These are phyloP conservation scores for Sordariomycetes sp. DNA, from an alignment of 2,329 filamentous ascomycete genomes.

Conservation along the genomic window DNA sequence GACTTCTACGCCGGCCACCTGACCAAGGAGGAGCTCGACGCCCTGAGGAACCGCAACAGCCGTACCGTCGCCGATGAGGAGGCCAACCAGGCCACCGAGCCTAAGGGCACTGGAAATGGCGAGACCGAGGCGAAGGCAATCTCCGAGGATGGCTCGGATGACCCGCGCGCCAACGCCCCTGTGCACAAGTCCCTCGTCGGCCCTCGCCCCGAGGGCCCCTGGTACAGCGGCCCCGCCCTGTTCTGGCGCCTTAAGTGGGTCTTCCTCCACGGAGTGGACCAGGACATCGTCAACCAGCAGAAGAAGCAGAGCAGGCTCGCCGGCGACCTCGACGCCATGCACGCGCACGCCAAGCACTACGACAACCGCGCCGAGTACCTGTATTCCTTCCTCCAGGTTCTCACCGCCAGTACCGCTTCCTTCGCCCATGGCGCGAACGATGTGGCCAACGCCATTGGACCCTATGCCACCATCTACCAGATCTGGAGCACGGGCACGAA, in stretches of 20 bases:
- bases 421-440: slow-evolving; percentile 72
- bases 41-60: slow-evolving; percentile 14
- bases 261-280: slow-evolving; percentile 62
- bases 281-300: slow-evolving; percentile 72
- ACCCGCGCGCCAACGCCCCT: slow-evolving; percentile 17
- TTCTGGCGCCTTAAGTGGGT: slow-evolving; percentile 33
- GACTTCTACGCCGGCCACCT: slow-evolving; percentile 41
- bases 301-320: slow-evolving; percentile 39
- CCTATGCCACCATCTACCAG: slow-evolving; percentile 51
- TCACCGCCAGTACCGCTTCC: slow-evolving; percentile 60
- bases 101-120: slow-evolving; percentile 10
- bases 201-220: slow-evolving; percentile 27
- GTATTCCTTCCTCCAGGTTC: slow-evolving; percentile 55
- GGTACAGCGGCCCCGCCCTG: slow-evolving; percentile 24
- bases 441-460: slow-evolving; percentile 53
- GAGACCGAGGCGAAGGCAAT: slow-evolving; percentile 17
- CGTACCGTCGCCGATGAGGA: slow-evolving; percentile 15
- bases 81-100: neutral
- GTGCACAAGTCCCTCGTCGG: slow-evolving; percentile 22
- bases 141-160: slow-evolving; percentile 15
- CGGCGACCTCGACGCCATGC: slow-evolving; percentile 29
- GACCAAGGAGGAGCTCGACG: slow-evolving; percentile 33
- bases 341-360: slow-evolving; percentile 53
- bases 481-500: slow-evolving; percentile 43
- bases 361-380: slow-evolving; percentile 58